phyloP scores from a whole-genome alignment of 148 eudicot species.

The Nepenthes gracilis region DNA sequence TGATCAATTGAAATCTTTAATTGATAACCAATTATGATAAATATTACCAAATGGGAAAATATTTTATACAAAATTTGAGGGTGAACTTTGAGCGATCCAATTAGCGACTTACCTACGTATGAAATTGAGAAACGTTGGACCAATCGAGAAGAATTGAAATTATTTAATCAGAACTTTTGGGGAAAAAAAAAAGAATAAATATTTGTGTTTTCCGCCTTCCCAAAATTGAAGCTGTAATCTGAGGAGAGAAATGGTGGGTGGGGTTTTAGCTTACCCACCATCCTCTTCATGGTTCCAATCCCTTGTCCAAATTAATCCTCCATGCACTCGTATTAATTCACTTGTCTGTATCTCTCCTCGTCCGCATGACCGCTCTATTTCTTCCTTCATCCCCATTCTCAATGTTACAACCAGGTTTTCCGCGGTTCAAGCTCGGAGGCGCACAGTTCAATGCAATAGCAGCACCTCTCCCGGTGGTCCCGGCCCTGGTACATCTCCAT shows the following conservation, averaged over 20 bases:
- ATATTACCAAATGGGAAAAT: too few species aligned
- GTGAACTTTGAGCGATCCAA: too few species aligned
- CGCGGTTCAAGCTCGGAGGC: background rate
- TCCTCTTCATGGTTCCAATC: constrained; percentile 3
- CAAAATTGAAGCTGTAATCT: background rate
- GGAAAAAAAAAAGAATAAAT: too few species aligned
- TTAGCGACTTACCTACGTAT: too few species aligned
- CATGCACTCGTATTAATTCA: too few species aligned
- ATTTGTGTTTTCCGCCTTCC: too few species aligned
- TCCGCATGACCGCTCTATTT: constrained; percentile 4
- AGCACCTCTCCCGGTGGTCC: constrained; percentile 21
- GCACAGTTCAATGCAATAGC: constrained; percentile 15
- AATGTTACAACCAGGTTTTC: background rate
- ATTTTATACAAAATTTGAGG: too few species aligned
- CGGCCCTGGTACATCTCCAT: constrained; percentile 9
- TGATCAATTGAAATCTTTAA: too few species aligned
- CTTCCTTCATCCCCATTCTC: background rate
- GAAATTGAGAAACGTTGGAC: too few species aligned
- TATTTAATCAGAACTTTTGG: too few species aligned
- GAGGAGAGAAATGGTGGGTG: constrained; percentile 1
- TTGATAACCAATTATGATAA: too few species aligned
- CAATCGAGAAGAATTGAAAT: too few species aligned
- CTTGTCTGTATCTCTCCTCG: background rate
- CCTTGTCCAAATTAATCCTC: background rate
- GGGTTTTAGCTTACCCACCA: constrained; percentile 12